These are phyloP conservation scores for Sugiyamaella castrensis DNA, from an alignment of 1,139 yeast species.

Conservation along the genomic window DNA sequence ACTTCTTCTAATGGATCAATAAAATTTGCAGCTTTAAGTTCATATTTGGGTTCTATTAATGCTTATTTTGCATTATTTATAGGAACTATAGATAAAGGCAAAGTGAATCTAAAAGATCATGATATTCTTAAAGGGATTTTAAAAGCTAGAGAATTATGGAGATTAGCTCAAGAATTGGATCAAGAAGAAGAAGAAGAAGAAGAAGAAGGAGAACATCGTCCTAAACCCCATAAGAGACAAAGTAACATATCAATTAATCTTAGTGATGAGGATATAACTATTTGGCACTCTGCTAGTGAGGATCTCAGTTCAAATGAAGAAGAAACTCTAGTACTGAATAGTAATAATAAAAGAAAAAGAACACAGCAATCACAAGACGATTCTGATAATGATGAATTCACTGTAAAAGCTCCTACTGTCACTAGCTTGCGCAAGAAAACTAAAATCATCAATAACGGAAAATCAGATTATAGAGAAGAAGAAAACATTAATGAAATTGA, in stretches of 20 bases:
- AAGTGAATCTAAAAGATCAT: conserved; percentile 72
- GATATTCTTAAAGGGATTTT: conserved; percentile 85
- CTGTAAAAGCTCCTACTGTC: conserved; percentile 53
- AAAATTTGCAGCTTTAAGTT: conserved; percentile 65
- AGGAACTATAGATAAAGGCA: conserved; percentile 52
- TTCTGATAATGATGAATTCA: conserved; percentile 39
- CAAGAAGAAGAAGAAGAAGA: conserved; percentile 21
- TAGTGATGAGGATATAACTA: conserved; percentile 9
- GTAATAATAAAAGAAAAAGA: conserved; percentile 26
- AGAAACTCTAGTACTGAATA: conserved; percentile 20
- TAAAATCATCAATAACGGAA: conserved; percentile 11
- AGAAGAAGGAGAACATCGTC: conserved; percentile 11
- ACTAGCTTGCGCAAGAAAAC: conserved; percentile 40
- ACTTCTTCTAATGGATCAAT: conserved; percentile 35
- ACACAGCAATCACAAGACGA: conserved; percentile 16
- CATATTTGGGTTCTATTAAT: conserved; percentile 71
- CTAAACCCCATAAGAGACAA: neutral
- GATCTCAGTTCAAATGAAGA: conserved; percentile 14
- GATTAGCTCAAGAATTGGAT: conserved; percentile 35
- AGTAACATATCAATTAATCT: neutral
- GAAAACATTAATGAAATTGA: conserved; percentile 69
- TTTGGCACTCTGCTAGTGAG: conserved; percentile 14
- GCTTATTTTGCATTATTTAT: conserved; percentile 72
- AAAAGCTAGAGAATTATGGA: conserved; percentile 84
- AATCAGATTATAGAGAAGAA: conserved; percentile 55